These are phyloP conservation scores for Salvia splendens DNA, from an alignment of 257 asterid species.

Conservation along the genomic window DNA sequence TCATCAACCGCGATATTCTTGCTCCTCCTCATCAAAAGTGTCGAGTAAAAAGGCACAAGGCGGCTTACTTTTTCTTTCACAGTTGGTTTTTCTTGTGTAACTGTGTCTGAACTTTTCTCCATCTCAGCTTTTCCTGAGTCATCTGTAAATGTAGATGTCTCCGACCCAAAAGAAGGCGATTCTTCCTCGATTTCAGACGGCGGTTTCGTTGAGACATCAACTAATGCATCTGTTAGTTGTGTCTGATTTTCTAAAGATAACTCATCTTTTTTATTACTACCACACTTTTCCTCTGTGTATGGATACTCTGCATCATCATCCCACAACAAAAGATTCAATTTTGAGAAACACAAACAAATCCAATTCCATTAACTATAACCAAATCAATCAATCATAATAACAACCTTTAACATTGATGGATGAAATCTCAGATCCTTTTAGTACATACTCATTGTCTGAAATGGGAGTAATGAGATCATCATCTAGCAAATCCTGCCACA, in stretches of 20 bases:
- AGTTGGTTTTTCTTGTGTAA: slow-evolving; percentile 24
- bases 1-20: slow-evolving; percentile 32
- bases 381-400: no score
- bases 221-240: slow-evolving; percentile 39
- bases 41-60: slow-evolving; percentile 26
- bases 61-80: slow-evolving; percentile 22
- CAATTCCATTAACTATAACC: neutral
- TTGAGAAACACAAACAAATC: neutral
- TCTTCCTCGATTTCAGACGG: slow-evolving; percentile 67
- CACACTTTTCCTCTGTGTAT: slow-evolving; percentile 31
- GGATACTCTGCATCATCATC: slow-evolving; percentile 23
- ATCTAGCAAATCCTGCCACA: slow-evolving; percentile 93
- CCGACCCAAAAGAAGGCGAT: slow-evolving; percentile 58
- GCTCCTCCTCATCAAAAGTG: slow-evolving; percentile 39
- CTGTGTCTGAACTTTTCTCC: slow-evolving; percentile 29
- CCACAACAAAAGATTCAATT: neutral
- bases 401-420: slow-evolving; percentile 44
- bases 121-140: slow-evolving; percentile 46
- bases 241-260: slow-evolving; percentile 31
- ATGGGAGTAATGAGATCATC: slow-evolving; percentile 93
- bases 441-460: slow-evolving; percentile 86
- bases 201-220: slow-evolving; percentile 42
- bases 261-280: slow-evolving; percentile 37
- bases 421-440: slow-evolving; percentile 79
- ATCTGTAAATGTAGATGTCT: slow-evolving; percentile 62